These are phyloP conservation scores for Citrullus mucosospermus DNA, from an alignment of 306 rosid species.

Conservation along the genomic window DNA sequence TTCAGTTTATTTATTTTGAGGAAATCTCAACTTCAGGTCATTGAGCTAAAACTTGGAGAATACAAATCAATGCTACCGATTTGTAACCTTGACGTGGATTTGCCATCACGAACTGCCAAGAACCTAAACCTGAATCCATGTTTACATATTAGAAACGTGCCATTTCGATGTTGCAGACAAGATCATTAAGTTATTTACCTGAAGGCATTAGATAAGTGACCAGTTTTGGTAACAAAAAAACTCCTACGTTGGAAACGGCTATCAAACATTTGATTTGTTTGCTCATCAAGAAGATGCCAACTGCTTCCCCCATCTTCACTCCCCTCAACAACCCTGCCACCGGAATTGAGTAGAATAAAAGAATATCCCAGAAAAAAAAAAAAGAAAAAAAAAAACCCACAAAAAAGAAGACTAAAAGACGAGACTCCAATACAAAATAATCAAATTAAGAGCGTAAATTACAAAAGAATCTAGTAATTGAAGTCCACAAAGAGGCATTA, in stretches of 20 bases:
- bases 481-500: too few species aligned
- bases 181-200: conserved; percentile 30
- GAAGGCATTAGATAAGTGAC: conserved; percentile 36
- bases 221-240: conserved; percentile 31
- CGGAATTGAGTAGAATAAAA: not conserved
- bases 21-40: not conserved
- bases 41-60: conserved; percentile 12
- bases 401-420: too few species aligned
- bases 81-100: conserved; percentile 64
- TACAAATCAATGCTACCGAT: conserved; percentile 79
- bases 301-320: conserved; percentile 61
- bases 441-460: too few species aligned
- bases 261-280: conserved; percentile 42
- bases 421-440: too few species aligned
- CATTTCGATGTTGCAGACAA: not conserved
- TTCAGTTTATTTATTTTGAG: too few species aligned
- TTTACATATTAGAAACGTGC: not conserved
- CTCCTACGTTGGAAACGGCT: conserved; percentile 55
- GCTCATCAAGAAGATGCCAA: conserved; percentile 69
- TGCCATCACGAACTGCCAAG: conserved; percentile 41
- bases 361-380: too few species aligned
- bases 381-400: too few species aligned
- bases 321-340: conserved; percentile 70
- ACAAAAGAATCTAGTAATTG: too few species aligned
- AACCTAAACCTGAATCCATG: conserved; percentile 57